Evolutionary conservation across 768 basidiomycete genomes (phyloP), one percentile per base, ranked within the genome.

Genomic region (Grammothele lineata): DNA sequence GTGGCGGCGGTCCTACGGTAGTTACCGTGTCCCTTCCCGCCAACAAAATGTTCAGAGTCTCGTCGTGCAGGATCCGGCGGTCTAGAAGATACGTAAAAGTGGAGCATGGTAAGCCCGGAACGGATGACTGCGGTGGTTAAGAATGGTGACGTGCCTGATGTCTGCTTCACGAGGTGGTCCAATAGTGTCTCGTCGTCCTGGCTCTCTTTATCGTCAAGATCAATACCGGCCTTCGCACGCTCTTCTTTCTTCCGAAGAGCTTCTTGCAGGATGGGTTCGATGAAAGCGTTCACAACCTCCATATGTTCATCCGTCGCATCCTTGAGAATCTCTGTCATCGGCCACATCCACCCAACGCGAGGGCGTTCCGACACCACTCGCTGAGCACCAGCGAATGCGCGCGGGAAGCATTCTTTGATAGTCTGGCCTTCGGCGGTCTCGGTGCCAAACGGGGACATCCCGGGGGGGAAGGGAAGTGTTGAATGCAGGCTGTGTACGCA

Each of bases 191-290:
- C 67, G 12, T 48, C 50, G n/a, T 62, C 64, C 11, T 63, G 63
- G 7, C 30, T 41, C 7, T 55, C 51, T 27, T 59, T 57, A 23
- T 53, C 34, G 15, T 49, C 53, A 10, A 44, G 43, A 19, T 42
- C 43, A 8, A 40, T 50, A 30, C 54, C 51, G 3, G 27, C n/a
- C 19, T 45, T 42, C 0, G 18, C 50, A 19, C 60, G 47, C 35
- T 53, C 61, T 32, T 65, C 61, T 45, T 68, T 66, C 63, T 72
- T 73, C 45, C 57, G 53, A 18, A 80, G 56, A 2, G 71, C 70
- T 19, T 74, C 66, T 32, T 66, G 58, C 5, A 80, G 53, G 17
- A 81, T 73, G 0, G 76, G 77, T 12, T 76, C 70, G 10, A 80
- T 65, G 54, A 76, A 74, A 7, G 62, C 62, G 32, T 70, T 57